Evolutionary conservation across 2,329 filamentous ascomycete genomes (phyloP), one percentile per base, ranked within the genome.

Genomic region (Penicillium sp.): DNA sequence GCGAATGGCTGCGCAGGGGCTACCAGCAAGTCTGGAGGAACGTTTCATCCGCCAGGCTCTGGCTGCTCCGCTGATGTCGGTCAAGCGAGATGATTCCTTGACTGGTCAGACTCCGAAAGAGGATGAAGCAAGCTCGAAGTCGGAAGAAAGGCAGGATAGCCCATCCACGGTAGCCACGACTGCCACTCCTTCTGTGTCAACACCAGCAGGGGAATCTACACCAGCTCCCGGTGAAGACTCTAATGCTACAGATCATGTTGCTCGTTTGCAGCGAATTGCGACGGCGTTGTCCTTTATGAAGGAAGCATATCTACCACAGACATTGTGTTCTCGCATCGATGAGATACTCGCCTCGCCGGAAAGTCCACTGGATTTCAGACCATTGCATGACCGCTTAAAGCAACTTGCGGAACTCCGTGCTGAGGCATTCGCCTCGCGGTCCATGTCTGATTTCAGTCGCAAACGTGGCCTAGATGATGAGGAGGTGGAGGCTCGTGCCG

Each of bases 11-110:
- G 68, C 72, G 4, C 72, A 70, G 1, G 81, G 82, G 0, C 70
- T 97, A 8, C 89, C 93, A 1, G 70, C 74, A 6, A 95, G 85
- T 57, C 79, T 98, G 76, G 91, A 96, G 63, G 86, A 93, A 38
- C 84, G 81, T 34, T 94, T 95, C 57, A 81, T 98, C 7, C 79
- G 77, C 42, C 85, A 85, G 60, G 79, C 79, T 2, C 74, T 98
- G 4, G 86, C 93, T 57, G 79, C 83, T 4, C 91, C 93, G 0
- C 74, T 95, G 35, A 72, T 87, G 57, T 80, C 80, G 26, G 75
- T 89, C 32, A 84, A 77, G 59, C 76, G 81, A 37, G 77, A 82
- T 46, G 74, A 80, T 31, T 65, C 61, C 29, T 40, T 55, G 44
- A 54, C 57, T 45, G 50, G 57, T 37, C 46, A 67, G 46, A 14